Evolutionary conservation across 1,284 basidiomycete species (phyloP).

Genomic region (Marasmius tenuissimus): DNA sequence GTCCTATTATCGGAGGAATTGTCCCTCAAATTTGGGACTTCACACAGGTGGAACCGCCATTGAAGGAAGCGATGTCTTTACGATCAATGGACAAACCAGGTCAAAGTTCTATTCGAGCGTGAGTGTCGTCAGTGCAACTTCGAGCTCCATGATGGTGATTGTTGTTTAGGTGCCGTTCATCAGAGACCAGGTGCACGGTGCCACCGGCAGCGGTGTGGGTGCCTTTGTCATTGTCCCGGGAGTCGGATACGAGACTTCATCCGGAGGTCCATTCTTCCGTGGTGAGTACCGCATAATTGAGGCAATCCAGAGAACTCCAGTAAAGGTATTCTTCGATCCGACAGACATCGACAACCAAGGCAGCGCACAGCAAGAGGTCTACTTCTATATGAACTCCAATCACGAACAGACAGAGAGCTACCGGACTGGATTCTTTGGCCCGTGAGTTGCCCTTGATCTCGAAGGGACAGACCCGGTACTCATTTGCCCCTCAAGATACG

Average conservation of each 20-base stretch:
- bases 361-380: constrained; percentile 42
- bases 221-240: constrained; percentile 40
- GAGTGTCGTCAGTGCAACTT: constrained; percentile 7
- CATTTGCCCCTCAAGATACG: constrained; percentile 27
- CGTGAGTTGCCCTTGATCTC: constrained; percentile 23
- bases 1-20: too few species aligned
- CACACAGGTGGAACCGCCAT: constrained; percentile 35
- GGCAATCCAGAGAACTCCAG: constrained; percentile 9
- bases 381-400: constrained; percentile 46
- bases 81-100: constrained; percentile 44
- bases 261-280: constrained; percentile 47
- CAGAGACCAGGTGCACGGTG: constrained; percentile 42
- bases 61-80: constrained; percentile 47
- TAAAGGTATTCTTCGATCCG: background rate
- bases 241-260: constrained; percentile 39
- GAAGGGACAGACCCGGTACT: background rate
- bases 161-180: constrained; percentile 37
- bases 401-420: constrained; percentile 44
- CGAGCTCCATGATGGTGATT: background rate
- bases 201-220: constrained; percentile 39
- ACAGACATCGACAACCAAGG: constrained; percentile 46
- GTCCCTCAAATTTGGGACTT: too few species aligned
- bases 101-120: constrained; percentile 51
- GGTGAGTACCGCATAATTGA: constrained; percentile 22
- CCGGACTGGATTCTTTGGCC: constrained; percentile 46